Evolutionary conservation across 495 filamentous ascomycete genomes (phyloP), one percentile per base, ranked within the genome.

Genomic region (Xanthoparmelia taractica): DNA sequence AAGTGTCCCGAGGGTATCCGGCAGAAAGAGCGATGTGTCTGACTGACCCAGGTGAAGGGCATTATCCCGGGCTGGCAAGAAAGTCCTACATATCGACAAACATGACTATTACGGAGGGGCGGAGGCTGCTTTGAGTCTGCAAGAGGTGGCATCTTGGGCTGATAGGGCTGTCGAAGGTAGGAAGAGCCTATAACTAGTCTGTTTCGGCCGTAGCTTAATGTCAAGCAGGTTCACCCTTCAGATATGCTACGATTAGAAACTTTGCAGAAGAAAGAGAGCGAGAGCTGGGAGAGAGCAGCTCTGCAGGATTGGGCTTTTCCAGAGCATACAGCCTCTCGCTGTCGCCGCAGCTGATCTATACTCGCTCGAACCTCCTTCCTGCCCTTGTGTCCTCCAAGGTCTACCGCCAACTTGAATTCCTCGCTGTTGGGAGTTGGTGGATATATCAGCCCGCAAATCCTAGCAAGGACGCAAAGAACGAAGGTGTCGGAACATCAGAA

Each of bases 401-500:
- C 59, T 89, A 95, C 66, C 83, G 84, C 38, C 90, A 96, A 73
- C 81, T 98, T 63, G 92, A 96, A 66, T 98, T 97, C 73, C 85
- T 92, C 65, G 91, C 94, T 8, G 88, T 97, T 10, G 95, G 95
- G 37, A 93, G 89, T 63, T 97, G 92, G 88, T 97, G 87, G 84
- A 84, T 96, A 41, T 86, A 87, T 11, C 66, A 69, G 18, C 70
- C 74, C 59, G 68, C 74, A 5, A 29, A 66, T n/a, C 43, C 68
- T 5, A 59, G 68, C 18, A 65, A 65, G 23, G 34, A 62, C 20
- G 61, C 63, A 29, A 48, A 66, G 31, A 36, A 65, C 38, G 36
- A 62, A 29, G 17, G 27, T 37, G 47, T 29, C 63, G 64, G 64
- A 41, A 58, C 62, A 47, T 66, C 67, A 41, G 63, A 67, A 10